Evolutionary conservation across 306 rosid genomes (phyloP).

Genomic region (Castanopsis chinensis): DNA sequence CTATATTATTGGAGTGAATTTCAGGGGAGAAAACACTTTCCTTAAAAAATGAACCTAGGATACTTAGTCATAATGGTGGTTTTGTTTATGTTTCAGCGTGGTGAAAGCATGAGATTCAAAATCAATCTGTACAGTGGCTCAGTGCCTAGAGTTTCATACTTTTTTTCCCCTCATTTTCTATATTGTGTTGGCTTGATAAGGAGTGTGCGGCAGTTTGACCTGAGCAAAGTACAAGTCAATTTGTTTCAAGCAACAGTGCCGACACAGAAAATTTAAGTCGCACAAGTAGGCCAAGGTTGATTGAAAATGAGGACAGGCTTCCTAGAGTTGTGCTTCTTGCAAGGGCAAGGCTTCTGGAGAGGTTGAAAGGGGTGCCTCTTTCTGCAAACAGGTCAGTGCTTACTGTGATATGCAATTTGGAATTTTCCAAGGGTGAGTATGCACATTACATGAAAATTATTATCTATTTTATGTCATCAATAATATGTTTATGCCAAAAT

Average conservation of each 20-base stretch:
- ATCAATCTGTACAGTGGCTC: neutral
- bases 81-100: neutral
- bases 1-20: too few relatives aligned
- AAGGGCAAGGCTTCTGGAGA: conserved; percentile 75
- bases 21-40: neutral
- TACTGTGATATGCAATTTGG: neutral
- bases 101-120: neutral
- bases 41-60: neutral
- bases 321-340: conserved; percentile 82
- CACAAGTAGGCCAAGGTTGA: conserved; percentile 27
- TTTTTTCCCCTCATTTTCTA: neutral
- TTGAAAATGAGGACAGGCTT: conserved; percentile 48
- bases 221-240: conserved; percentile 32
- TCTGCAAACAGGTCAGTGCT: conserved; percentile 54
- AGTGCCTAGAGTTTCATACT: neutral
- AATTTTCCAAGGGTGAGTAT: neutral
- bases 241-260: conserved; percentile 27
- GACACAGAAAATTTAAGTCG: conserved; percentile 37
- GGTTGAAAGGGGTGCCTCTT: conserved; percentile 70
- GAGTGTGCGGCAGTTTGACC: conserved; percentile 39
- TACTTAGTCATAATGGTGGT: neutral
- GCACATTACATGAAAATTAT: neutral
- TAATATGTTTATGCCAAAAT: neutral
- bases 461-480: too few relatives aligned
- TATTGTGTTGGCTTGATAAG: conserved; percentile 28